Evolutionary conservation across 2,329 filamentous ascomycete genomes (phyloP).

Genomic region (Thermomyces lanuginosus): DNA sequence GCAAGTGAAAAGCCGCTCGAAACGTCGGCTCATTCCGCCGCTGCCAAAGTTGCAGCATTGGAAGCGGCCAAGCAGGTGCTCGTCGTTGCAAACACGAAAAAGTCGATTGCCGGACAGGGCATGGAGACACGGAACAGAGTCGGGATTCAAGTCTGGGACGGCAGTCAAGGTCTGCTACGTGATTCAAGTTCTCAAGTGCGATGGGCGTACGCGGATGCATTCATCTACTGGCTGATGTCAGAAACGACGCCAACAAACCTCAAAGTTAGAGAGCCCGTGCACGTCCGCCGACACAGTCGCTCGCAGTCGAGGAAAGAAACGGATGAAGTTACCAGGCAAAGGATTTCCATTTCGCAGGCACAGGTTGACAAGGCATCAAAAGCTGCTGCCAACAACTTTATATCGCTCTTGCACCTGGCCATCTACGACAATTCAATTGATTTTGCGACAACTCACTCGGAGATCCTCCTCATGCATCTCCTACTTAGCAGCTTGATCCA

Average conservation of each 20-base stretch:
- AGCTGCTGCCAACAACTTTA: conserved; percentile 48
- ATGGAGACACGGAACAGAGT: conserved; percentile 58
- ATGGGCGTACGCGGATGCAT: conserved; percentile 67
- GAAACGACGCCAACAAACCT: conserved; percentile 56
- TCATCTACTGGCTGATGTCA: conserved; percentile 70
- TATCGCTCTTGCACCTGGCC: conserved; percentile 67
- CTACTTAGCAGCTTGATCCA: conserved; percentile 58
- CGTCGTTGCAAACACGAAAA: conserved; percentile 57
- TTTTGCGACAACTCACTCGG: conserved; percentile 52
- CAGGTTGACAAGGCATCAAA: conserved; percentile 44
- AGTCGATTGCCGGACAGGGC: conserved; percentile 41
- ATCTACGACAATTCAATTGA: conserved; percentile 80
- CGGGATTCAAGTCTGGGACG: conserved; percentile 76
- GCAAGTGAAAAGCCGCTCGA: conserved; percentile 39
- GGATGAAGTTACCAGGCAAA: conserved; percentile 19
- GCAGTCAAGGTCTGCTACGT: conserved; percentile 82
- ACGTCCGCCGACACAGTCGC: conserved; percentile 30
- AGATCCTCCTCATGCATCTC: conserved; percentile 61
- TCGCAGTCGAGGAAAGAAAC: conserved; percentile 28
- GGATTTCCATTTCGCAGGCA: conserved; percentile 53
- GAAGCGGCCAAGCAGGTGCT: conserved; percentile 70
- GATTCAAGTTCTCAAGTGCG: conserved; percentile 65
- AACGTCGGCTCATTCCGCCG: conserved; percentile 47
- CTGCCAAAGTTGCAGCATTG: conserved; percentile 49
- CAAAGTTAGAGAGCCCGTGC: conserved; percentile 42